Evolutionary conservation across 2,329 filamentous ascomycete species (phyloP).

Genomic region (Fusarium xyrophilum): DNA sequence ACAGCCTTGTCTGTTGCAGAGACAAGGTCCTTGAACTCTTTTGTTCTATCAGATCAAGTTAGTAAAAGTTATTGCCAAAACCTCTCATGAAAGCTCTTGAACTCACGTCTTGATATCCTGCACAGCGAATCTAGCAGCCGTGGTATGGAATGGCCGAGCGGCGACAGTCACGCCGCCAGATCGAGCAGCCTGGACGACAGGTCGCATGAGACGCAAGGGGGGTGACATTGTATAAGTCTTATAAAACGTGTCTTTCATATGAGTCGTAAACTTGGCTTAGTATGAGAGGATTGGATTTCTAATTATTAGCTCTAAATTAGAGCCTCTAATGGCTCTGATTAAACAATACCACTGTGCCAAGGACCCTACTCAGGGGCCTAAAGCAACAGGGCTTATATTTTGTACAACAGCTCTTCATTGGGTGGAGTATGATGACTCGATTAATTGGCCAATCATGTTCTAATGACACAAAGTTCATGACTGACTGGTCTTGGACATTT

Average conservation of each 20-base stretch:
- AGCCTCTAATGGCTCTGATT: too few species aligned
- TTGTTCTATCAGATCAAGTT: conserved; percentile 54
- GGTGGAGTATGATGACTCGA: conserved; percentile 16
- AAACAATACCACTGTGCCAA: too few species aligned
- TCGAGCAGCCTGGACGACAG: conserved; percentile 32
- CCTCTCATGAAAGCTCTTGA: not conserved
- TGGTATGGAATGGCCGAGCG: conserved; percentile 46
- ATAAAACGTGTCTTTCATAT: not conserved
- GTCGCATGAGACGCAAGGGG: conserved; percentile 25
- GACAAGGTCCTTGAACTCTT: conserved; percentile 64
- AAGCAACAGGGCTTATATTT: too few species aligned
- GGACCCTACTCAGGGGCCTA: too few species aligned
- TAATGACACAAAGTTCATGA: not conserved
- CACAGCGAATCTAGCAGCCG: conserved; percentile 53
- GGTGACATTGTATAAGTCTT: conserved; percentile 28
- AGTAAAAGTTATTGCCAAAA: not conserved
- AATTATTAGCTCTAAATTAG: conserved; percentile 29
- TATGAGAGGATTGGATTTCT: conserved; percentile 26
- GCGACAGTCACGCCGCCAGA: conserved; percentile 13
- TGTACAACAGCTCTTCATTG: not conserved
- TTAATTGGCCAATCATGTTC: conserved; percentile 25
- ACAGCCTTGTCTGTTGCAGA: conserved; percentile 64
- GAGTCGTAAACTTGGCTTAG: not conserved
- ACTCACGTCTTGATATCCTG: conserved; percentile 52
- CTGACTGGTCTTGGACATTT: conserved; percentile 2